A percentile compares a stretch with the other conserved stretches of the same genome.
Conservation (phyloP, 805 yeast genomes). For the Candida ascalaphidarum region DNA sequence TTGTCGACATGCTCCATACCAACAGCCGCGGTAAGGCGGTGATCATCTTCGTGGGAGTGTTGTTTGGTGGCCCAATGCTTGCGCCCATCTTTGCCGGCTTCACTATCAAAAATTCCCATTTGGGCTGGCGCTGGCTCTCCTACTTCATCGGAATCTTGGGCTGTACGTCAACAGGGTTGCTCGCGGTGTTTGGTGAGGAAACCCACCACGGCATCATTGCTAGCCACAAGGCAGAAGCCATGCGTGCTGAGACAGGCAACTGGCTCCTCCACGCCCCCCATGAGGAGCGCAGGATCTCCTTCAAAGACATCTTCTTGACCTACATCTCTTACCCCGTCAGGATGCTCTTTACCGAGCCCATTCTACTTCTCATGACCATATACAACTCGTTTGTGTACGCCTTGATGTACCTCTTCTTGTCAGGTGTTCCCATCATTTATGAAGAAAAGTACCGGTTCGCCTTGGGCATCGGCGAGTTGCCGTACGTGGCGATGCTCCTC, state of each 20-base stretch:
- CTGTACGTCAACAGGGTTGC: constrained; percentile 28
- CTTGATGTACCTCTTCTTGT: constrained; percentile 61
- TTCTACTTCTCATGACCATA: constrained; percentile 55
- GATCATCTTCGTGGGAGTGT: constrained; percentile 21
- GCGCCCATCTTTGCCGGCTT: constrained; percentile 44
- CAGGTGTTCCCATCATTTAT: constrained; percentile 66
- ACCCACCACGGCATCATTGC: constrained; percentile 66
- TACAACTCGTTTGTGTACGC: constrained; percentile 79
- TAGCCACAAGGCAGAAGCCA: constrained; percentile 49
- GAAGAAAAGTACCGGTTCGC: constrained; percentile 41
- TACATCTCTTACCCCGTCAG: constrained; percentile 59
- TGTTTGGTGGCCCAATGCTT: constrained; percentile 18
- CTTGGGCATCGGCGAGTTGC: constrained; percentile 64
- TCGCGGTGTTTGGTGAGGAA: constrained; percentile 47
- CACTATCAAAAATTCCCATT: constrained; percentile 41
- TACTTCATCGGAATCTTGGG: constrained; percentile 63
- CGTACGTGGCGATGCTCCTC: constrained; percentile 67
- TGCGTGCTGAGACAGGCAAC: constrained; percentile 64
- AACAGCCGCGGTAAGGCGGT: constrained; percentile 13
- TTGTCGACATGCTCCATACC: constrained; percentile 13
- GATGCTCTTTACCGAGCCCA: constrained; percentile 67
- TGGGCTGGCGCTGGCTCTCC: constrained; percentile 82
- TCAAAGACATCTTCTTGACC: constrained; percentile 48
- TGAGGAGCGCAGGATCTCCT: constrained; percentile 28
- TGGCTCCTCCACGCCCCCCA: constrained; percentile 80